phyloP scores from a whole-genome alignment of 257 asterid species.

The Marsdenia floribunda region DNA sequence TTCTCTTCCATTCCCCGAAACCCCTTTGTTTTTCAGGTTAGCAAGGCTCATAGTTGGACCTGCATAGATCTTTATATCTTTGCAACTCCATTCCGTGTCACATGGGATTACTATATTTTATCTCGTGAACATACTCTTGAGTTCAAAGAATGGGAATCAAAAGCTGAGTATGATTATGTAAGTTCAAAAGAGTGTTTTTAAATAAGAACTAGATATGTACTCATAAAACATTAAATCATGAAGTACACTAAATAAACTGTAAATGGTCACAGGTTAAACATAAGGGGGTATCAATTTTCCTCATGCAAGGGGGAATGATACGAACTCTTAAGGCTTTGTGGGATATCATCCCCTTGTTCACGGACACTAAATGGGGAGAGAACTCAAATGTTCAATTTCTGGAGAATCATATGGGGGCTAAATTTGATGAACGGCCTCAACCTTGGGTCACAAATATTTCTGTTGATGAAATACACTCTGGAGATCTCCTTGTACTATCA shows the following conservation, averaged over 20 bases:
- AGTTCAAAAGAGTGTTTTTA: constrained; percentile 24
- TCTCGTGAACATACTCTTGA: constrained; percentile 79
- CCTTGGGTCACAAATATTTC: constrained; percentile 73
- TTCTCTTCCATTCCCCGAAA: not conserved
- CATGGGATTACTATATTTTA: constrained; percentile 77
- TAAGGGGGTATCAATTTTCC: constrained; percentile 72
- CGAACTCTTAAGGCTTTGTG: constrained; percentile 74
- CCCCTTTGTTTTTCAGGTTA: constrained; percentile 37
- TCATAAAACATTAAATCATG: constrained; percentile 3
- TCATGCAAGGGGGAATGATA: constrained; percentile 80
- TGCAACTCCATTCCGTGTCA: constrained; percentile 82
- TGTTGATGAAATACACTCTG: constrained; percentile 67
- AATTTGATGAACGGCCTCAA: constrained; percentile 70
- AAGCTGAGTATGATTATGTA: constrained; percentile 71
- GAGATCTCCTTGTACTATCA: constrained; percentile 77
- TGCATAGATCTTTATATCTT: constrained; percentile 84
- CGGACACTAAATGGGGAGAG: constrained; percentile 77
- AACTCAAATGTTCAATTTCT: constrained; percentile 70
- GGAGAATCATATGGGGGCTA: constrained; percentile 76
- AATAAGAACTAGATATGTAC: not conserved
- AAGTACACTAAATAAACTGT: not conserved
- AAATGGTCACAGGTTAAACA: constrained; percentile 47
- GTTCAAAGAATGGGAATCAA: constrained; percentile 74
- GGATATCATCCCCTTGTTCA: constrained; percentile 80
- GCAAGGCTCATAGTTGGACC: constrained; percentile 76